Percentiles rank a stretch among this genome's conserved stretches.
Evolutionary conservation across 1,284 basidiomycete species (phyloP).

Genomic region (Taiwanofungus camphoratus): DNA sequence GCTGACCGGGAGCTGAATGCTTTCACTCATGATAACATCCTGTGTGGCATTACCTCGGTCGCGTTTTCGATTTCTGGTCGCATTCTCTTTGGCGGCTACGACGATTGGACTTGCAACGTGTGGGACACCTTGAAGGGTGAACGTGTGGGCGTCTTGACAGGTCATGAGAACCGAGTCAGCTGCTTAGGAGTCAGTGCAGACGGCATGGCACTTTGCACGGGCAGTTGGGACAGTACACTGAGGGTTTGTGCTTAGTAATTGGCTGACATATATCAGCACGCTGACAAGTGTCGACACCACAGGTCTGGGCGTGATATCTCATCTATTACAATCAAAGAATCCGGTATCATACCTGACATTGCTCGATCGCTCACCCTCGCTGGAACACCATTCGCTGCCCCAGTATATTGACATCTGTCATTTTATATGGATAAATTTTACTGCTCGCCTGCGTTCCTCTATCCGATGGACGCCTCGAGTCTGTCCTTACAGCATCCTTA

Average conservation of each 20-base stretch:
- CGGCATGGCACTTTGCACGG: slow-evolving; percentile 97
- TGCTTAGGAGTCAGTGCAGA: slow-evolving; percentile 95
- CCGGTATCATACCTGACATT: too few species aligned
- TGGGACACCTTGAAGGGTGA: slow-evolving; percentile 99
- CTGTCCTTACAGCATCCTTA: slow-evolving; percentile 51
- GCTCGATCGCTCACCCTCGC: too few species aligned
- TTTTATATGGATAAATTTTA: slow-evolving; percentile 35
- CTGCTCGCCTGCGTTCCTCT: slow-evolving; percentile 17
- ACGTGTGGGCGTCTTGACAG: slow-evolving; percentile 92
- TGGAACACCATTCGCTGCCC: slow-evolving; percentile 10
- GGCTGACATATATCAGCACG: neutral
- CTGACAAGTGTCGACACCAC: neutral
- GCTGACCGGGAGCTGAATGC: slow-evolving; percentile 95
- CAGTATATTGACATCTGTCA: slow-evolving; percentile 18
- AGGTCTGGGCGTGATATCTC: slow-evolving; percentile 41
- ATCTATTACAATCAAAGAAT: too few species aligned
- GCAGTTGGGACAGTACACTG: slow-evolving; percentile 95
- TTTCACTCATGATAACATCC: slow-evolving; percentile 97
- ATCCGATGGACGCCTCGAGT: slow-evolving; percentile 37
- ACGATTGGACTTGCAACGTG: slow-evolving; percentile 99
- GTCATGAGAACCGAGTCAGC: slow-evolving; percentile 96
- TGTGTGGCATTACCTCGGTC: slow-evolving; percentile 98
- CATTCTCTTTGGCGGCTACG: slow-evolving; percentile 96
- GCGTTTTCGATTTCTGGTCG: slow-evolving; percentile 97
- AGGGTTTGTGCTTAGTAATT: slow-evolving; percentile 56